Conservation (phyloP, 768 basidiomycete genomes). For the Collybia sp. region DNA sequence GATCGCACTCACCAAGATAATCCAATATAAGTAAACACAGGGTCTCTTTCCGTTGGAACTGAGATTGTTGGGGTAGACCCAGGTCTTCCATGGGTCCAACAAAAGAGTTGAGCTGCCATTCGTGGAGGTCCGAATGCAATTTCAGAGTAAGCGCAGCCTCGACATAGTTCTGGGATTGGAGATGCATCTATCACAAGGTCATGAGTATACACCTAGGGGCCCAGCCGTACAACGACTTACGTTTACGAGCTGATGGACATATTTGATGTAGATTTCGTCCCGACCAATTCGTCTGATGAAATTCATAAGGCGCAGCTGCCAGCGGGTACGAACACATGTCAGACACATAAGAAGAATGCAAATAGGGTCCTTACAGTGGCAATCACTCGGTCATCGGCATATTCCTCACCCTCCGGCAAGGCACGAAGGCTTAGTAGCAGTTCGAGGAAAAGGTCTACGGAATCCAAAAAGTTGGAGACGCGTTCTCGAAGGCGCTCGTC, state of each 20-base stretch:
- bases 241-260: conserved; percentile 91
- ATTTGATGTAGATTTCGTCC: conserved; percentile 94
- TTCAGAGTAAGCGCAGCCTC: conserved; percentile 94
- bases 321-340: conserved; percentile 10
- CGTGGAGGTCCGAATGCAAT: conserved; percentile 88
- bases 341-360: background rate
- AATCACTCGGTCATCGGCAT: conserved; percentile 90
- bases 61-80: conserved; percentile 85
- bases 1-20: conserved; percentile 60
- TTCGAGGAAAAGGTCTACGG: conserved; percentile 90
- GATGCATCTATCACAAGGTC: conserved; percentile 58
- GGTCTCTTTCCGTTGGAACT: conserved; percentile 93
- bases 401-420: conserved; percentile 90
- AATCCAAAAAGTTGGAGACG: conserved; percentile 79
- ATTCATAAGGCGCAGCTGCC: conserved; percentile 82
- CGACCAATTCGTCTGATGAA: conserved; percentile 90
- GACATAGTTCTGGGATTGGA: conserved; percentile 85
- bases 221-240: conserved; percentile 36
- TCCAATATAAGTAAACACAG: conserved; percentile 90
- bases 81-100: conserved; percentile 88
- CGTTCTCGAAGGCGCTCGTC: conserved; percentile 75
- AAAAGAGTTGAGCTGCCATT: conserved; percentile 82
- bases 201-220: conserved; percentile 7
- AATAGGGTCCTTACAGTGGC: conserved; percentile 56
- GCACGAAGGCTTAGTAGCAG: conserved; percentile 83